Evolutionary conservation across 2,329 filamentous ascomycete genomes (phyloP), one percentile per base, ranked within the genome.

Genomic region (Monilinia aucupariae): DNA sequence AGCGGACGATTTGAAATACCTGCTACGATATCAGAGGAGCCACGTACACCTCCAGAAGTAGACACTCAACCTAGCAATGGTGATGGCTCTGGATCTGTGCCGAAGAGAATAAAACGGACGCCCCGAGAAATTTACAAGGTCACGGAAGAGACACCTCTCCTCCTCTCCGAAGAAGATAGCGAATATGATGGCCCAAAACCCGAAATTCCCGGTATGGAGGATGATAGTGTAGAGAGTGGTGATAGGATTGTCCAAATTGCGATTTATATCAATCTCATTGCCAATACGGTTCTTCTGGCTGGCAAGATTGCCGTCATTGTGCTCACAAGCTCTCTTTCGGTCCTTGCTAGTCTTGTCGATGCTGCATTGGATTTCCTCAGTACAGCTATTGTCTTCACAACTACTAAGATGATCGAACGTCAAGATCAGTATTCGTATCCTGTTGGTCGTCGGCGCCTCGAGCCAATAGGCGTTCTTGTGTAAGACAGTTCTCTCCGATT

Each of bases 51-150:
- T 58, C 67, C 67, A 13, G 67, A 71, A 63, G 17, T 60, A 15
- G 50, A 55, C 15, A 62, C 55, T 1, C 54, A 51, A 22, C 53
- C 32, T 25, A 45, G 43, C 13, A 64, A 67, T 68, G 69, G 4
- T 60, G 77, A 74, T 67, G 73, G 74, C 47, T 70, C 72, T 22
- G 67, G 68, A 68, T 73, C 65, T 61, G 69, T 68, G 71, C 61
- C 76, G 71, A 81, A 79, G 67, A 86, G 83, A 70, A 79, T 91
- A 67, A 90, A 90, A 74, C 84, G 90, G 58, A 96, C 92, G 0
- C 91, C 91, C 1, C 90, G 90, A 73, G 90, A 92, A 70, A 85
- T 97, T 61, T 96, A 96, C 75, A 90, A 89, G 47, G 72, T 76
- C 39, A 85, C 86, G 22, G 88, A 91, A 72, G 83, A 84, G 53